phyloP scores from a whole-genome alignment of 2,329 filamentous ascomycete genomes.

The Tolypocladium ovalisporum region DNA sequence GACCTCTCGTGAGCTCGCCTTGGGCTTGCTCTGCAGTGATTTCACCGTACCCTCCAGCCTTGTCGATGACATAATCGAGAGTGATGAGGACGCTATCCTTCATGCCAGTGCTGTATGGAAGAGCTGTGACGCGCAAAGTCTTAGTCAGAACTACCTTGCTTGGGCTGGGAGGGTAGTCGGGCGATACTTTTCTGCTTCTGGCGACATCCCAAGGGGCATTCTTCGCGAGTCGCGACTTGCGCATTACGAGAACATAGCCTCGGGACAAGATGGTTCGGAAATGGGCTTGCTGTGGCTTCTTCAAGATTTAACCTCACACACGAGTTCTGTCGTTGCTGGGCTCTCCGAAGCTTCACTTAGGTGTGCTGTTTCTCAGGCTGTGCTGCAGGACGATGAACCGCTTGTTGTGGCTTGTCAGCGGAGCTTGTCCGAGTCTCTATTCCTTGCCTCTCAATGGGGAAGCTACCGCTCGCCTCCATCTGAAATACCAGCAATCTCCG shows the following conservation, averaged over 20 bases:
- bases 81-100: conserved; percentile 50
- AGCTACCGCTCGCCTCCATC: conserved; percentile 44
- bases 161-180: conserved; percentile 85
- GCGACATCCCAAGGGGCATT: conserved; percentile 51
- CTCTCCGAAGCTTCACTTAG: conserved; percentile 51
- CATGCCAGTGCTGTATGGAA: conserved; percentile 64
- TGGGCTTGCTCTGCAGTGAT: conserved; percentile 62
- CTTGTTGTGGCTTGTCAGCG: conserved; percentile 39
- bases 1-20: conserved; percentile 57
- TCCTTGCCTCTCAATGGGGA: conserved; percentile 45
- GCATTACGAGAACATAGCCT: conserved; percentile 35
- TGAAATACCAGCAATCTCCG: conserved; percentile 21
- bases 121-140: conserved; percentile 54
- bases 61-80: conserved; percentile 54
- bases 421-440: conserved; percentile 40
- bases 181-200: conserved; percentile 68
- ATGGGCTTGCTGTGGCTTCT: conserved; percentile 51
- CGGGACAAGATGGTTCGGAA: conserved; percentile 45
- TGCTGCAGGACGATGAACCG: conserved; percentile 32
- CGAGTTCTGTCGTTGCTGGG: conserved; percentile 43
- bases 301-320: conserved; percentile 48
- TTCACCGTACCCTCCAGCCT: conserved; percentile 46
- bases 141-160: conserved; percentile 59
- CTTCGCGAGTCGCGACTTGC: conserved; percentile 47
- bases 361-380: conserved; percentile 42